phyloP scores from a whole-genome alignment of 306 rosid species.

The Luffa aegyptiaca region DNA sequence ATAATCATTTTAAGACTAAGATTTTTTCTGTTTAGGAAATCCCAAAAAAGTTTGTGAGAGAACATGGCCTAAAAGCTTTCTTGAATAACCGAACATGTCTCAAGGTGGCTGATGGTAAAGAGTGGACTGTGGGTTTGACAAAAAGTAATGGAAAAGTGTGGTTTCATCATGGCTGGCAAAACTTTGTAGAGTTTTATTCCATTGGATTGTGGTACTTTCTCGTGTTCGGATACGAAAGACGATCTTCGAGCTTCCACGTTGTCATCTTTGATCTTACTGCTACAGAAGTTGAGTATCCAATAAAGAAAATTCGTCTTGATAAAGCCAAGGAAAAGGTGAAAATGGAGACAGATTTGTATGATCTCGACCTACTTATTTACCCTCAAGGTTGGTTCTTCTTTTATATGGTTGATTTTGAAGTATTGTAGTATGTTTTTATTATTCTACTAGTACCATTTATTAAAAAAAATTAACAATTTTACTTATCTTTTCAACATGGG shows the following conservation, averaged over 20 bases:
- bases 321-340: neutral
- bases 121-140: slow-evolving; percentile 2
- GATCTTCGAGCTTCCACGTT: neutral
- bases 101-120: slow-evolving; percentile 1
- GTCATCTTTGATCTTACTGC: neutral
- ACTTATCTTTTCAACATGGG: no score
- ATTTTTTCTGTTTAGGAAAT: neutral
- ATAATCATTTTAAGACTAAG: neutral
- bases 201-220: neutral
- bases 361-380: neutral
- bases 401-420: neutral
- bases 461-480: no score
- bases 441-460: no score
- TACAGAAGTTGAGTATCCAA: neutral
- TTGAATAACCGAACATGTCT: neutral
- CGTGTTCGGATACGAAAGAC: slow-evolving; percentile 1
- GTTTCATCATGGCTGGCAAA: slow-evolving; percentile 10
- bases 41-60: slow-evolving; percentile 6
- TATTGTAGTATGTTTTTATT: no score
- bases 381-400: neutral
- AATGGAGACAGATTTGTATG: neutral
- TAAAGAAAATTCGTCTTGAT: neutral
- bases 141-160: neutral
- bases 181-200: neutral
- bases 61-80: neutral